Base-by-base conservation (phyloP, 257 asterid genomes). In the Nicotiana sylvestris region DNA sequence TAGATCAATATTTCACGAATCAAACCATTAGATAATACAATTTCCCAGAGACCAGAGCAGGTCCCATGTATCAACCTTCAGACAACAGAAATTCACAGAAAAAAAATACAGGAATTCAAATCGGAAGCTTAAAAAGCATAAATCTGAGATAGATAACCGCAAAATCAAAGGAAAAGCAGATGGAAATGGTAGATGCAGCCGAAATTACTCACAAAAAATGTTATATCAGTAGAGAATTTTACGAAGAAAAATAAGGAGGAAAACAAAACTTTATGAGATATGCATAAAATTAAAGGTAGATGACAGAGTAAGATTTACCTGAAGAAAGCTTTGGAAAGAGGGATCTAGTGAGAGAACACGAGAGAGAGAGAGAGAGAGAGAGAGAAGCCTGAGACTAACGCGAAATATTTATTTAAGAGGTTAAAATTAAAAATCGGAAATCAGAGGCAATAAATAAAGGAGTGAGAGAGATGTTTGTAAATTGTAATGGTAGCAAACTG, bases 261-360 rank as follows among this genome's bases (percentile, higher is more conserved):
- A 39, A 37, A 6, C 49, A 39, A 39, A 1, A 39, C 10, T 39
- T 39, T 39, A 39, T 7, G 10, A 39, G 10, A 7, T 39, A 39
- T 39, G 10, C 49, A 39, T 39, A 7, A 39, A 37, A 39, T 6
- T 2, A 39, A 43, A 43, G 3, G 11, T 43, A 43, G 49, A 43
- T 55, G 64, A 58, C 2, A 58, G 64, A 58, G 3, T 58, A 18
- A 30, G 8, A 43, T 72, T 72, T 72, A 72, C 78, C 60, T 72
- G 61, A 46, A 72, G 58, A 39, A 12, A 30, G 56, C 21, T 13
- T 72, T 55, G 13, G 16, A 25, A 72, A 43, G 60, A 43, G 37
- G 78, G 61, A 72, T 72, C 78, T 46, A 72, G 60, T 72, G 78
- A 72, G 37, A 72, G 78, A 72, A 58, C 77, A 4, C 57, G 27